phyloP scores from a whole-genome alignment of 2,329 filamentous ascomycete species.

The Fusarium euwallaceae region DNA sequence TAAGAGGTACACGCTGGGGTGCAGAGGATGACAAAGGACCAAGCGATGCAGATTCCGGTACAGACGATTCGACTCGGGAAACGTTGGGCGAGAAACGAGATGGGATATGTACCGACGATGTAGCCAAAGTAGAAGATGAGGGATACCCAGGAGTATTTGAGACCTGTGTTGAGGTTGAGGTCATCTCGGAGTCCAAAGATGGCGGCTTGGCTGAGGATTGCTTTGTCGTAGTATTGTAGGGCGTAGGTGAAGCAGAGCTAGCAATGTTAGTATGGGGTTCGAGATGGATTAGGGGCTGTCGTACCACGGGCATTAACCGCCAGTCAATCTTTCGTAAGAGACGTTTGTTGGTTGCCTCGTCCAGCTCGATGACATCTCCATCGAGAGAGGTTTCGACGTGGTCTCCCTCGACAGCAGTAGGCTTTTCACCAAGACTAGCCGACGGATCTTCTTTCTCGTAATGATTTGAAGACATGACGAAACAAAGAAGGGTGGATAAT shows the following conservation, averaged over 20 bases:
- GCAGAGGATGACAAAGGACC: slow-evolving; percentile 49
- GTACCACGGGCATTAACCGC: slow-evolving; percentile 43
- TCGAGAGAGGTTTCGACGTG: not conserved
- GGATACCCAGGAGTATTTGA: slow-evolving; percentile 50
- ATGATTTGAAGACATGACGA: not conserved
- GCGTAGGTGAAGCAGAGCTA: slow-evolving; percentile 50
- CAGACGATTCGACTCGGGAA: slow-evolving; percentile 48
- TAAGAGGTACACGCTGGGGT: slow-evolving; percentile 51
- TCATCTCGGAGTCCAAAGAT: slow-evolving; percentile 49
- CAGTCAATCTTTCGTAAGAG: slow-evolving; percentile 40
- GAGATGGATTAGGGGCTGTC: not conserved
- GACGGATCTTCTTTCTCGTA: not conserved
- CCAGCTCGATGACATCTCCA: slow-evolving; percentile 8
- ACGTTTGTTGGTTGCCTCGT: slow-evolving; percentile 27
- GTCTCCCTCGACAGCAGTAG: not conserved
- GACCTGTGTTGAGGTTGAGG: slow-evolving; percentile 44
- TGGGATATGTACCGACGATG: slow-evolving; percentile 49
- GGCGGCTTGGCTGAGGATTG: slow-evolving; percentile 46
- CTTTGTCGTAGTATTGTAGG: slow-evolving; percentile 50
- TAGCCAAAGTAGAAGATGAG: slow-evolving; percentile 53
- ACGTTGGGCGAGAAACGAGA: slow-evolving; percentile 48
- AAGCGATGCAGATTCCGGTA: slow-evolving; percentile 47
- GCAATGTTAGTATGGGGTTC: not conserved
- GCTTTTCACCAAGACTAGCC: not conserved
- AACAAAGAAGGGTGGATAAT: not conserved